These are phyloP conservation scores for Camelina sativa DNA, from an alignment of 345 rosid genomes.

Conservation along the genomic window DNA sequence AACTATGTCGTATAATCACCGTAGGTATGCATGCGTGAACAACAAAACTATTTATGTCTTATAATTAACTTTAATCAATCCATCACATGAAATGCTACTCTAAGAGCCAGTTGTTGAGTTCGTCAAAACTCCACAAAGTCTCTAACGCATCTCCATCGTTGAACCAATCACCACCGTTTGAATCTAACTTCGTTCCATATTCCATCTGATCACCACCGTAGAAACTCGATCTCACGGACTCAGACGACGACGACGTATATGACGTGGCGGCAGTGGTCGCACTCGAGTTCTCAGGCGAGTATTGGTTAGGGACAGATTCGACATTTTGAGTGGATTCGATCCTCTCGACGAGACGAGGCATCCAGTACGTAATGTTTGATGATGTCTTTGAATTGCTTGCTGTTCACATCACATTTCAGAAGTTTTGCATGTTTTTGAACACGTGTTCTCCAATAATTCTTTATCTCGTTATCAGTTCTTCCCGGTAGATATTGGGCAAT, in stretches of 20 bases:
- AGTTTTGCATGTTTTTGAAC: slow-evolving; percentile 69
- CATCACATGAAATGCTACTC: slow-evolving; percentile 2
- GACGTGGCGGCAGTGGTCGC: slow-evolving; percentile 24
- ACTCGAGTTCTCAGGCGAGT: slow-evolving; percentile 21
- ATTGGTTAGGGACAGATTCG: neutral
- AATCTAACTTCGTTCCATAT: slow-evolving; percentile 20
- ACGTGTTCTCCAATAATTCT: slow-evolving; percentile 82
- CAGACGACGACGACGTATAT: slow-evolving; percentile 9
- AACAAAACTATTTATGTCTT: neutral
- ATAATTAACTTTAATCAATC: neutral
- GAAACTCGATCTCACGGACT: slow-evolving; percentile 20
- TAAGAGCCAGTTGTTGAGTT: slow-evolving; percentile 31
- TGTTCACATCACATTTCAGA: slow-evolving; percentile 62
- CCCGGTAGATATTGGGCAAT: slow-evolving; percentile 80
- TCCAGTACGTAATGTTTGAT: slow-evolving; percentile 56
- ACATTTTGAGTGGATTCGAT: slow-evolving; percentile 15
- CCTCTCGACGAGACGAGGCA: slow-evolving; percentile 51
- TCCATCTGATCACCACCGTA: slow-evolving; percentile 14
- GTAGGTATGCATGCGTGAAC: too few species aligned
- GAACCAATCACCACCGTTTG: slow-evolving; percentile 1
- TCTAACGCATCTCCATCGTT: neutral
- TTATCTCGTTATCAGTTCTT: slow-evolving; percentile 78
- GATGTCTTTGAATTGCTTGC: slow-evolving; percentile 57
- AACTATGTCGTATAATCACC: too few species aligned
- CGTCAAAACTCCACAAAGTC: slow-evolving; percentile 34